Evolutionary conservation across 164 flowering plant genomes (phyloP).

Genomic region (Tetrastigma voinierianum): DNA sequence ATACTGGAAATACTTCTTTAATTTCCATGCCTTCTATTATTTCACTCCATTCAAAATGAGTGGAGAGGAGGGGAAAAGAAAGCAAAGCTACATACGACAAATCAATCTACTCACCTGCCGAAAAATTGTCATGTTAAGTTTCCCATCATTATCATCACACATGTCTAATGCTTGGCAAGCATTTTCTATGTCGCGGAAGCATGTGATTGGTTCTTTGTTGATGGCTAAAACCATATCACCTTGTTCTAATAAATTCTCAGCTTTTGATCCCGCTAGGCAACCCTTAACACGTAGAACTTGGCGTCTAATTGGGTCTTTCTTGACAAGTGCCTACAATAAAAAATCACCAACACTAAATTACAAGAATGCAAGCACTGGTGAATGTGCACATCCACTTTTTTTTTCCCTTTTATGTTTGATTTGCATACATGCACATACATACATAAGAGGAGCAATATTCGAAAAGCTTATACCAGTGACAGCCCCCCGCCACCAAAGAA

Average conservation of each 20-base stretch:
- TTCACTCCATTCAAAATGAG: too few relatives aligned
- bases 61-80: too few relatives aligned
- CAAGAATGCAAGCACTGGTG: background rate
- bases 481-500: too few relatives aligned
- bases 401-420: too few relatives aligned
- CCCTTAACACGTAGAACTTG: slow-evolving; percentile 96
- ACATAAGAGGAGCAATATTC: too few relatives aligned
- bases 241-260: slow-evolving; percentile 77
- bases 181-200: slow-evolving; percentile 81
- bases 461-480: too few relatives aligned
- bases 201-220: slow-evolving; percentile 79
- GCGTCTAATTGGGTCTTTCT: slow-evolving; percentile 87
- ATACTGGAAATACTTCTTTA: background rate
- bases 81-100: background rate
- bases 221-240: slow-evolving; percentile 93
- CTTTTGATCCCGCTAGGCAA: slow-evolving; percentile 94
- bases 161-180: slow-evolving; percentile 77
- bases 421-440: too few relatives aligned
- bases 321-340: slow-evolving; percentile 68
- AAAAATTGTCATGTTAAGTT: slow-evolving; percentile 68
- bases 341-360: background rate
- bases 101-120: slow-evolving; percentile 58
- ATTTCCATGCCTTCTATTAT: too few relatives aligned
- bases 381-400: too few relatives aligned
- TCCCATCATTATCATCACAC: slow-evolving; percentile 40